Evolutionary conservation across 345 rosid genomes (phyloP), one percentile per base, ranked within the genome.

Genomic region (Eucalyptus grandis): DNA sequence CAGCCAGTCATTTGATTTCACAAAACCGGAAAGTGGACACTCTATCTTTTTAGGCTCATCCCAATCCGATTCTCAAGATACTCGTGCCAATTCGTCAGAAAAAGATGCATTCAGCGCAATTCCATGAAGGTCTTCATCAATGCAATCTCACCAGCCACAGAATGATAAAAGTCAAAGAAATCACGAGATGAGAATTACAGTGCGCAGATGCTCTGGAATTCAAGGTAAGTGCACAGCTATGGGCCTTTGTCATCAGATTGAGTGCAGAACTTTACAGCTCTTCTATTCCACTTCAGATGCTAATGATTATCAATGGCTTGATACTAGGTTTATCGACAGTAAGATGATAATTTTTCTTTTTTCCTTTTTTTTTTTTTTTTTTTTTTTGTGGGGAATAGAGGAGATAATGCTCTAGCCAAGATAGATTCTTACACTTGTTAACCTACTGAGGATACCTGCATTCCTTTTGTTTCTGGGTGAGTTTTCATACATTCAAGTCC

Each of bases 361-460:
- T 14, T 56, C 0, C 1, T 0, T 37, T 6, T 40, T 5, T 69
- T 34, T n/a, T n/a, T n/a, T n/a, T n/a, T 7, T 1, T 14, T 5
- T 34, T 37, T 19, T 72, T 3, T 6, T 3, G 13, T 4, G 46
- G 85, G 47, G 2, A 37, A 72, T 12, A 77, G 85, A 77, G 30
- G 14, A 40, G 30, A 40, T 40, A 77, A 40, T 77, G 24, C 85
- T 40, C 30, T 11, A 3, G 85, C 30, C 16, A 40, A 21, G 47
- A 21, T 77, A 40, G 47, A 19, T 11, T 77, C 47, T 40, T 21
- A 22, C 47, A 11, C 85, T 77, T 40, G 47, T 77, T 22, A 21
- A 21, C 47, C 47, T 40, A 21, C 0, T 2, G 30, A 40, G 47
- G 85, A 40, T 22, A 21, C 15, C 24, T 21, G 47, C 27, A 6